These are phyloP conservation scores for Lithocarpus polystachyus DNA, from an alignment of 306 rosid species.

Conservation along the genomic window DNA sequence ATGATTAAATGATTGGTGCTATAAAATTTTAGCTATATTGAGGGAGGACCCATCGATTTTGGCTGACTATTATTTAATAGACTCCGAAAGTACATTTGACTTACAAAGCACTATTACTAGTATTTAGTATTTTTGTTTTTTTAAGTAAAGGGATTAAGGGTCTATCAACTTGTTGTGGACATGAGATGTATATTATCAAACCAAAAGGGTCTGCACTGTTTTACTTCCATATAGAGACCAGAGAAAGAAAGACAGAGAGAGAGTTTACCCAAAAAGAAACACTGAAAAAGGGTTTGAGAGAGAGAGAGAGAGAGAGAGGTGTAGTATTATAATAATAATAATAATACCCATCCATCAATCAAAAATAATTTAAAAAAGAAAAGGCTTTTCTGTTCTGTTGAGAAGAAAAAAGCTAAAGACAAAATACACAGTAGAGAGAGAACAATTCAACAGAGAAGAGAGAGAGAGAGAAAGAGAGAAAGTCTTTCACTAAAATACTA, in stretches of 20 bases:
- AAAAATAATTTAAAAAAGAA: conserved; percentile 21
- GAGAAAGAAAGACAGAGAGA: conserved; percentile 22
- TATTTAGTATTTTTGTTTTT: neutral
- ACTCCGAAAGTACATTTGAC: too few relatives aligned
- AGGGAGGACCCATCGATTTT: conserved; percentile 14
- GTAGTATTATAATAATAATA: conserved; percentile 26
- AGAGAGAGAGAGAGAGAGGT: conserved; percentile 24
- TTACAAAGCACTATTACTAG: too few relatives aligned
- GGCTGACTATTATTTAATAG: neutral
- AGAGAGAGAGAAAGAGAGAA: conserved; percentile 19
- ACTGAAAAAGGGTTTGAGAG: neutral
- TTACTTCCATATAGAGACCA: neutral
- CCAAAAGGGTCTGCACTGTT: conserved; percentile 24
- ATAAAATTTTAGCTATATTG: conserved; percentile 14
- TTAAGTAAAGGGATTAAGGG: neutral
- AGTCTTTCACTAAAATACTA: conserved; percentile 37
- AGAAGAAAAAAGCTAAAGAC: conserved; percentile 47
- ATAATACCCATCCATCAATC: conserved; percentile 23
- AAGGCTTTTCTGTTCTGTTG: conserved; percentile 36
- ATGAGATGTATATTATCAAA: conserved; percentile 24
- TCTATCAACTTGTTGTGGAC: conserved; percentile 28
- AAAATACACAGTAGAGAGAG: conserved; percentile 30
- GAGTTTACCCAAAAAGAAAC: conserved; percentile 14
- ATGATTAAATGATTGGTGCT: conserved; percentile 29
- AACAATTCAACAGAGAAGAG: conserved; percentile 15